A percentile compares a stretch with the other conserved stretches of the same genome.
Evolutionary conservation across 2,329 filamentous ascomycete species (phyloP).

Genomic region (Davidsoniella australis): DNA sequence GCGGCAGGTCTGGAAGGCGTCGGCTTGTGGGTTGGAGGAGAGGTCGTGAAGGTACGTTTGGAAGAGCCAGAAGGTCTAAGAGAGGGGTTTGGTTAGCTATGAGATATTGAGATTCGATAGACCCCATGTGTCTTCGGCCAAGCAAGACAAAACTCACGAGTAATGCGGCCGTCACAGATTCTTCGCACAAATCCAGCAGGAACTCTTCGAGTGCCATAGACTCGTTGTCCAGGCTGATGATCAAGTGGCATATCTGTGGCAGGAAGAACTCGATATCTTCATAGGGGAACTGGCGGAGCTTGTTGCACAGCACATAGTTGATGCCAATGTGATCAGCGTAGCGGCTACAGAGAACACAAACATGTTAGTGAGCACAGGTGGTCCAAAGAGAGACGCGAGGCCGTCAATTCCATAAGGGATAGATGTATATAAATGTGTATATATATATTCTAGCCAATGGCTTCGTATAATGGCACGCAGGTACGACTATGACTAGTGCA

Average conservation of each 20-base stretch:
- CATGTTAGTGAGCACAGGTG: neutral
- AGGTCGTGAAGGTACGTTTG: constrained; percentile 78
- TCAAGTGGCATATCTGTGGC: constrained; percentile 71
- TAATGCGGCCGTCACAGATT: constrained; percentile 69
- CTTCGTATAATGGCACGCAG: neutral
- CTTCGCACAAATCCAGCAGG: constrained; percentile 68
- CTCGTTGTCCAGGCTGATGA: constrained; percentile 79
- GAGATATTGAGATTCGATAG: constrained; percentile 1
- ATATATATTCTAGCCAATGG: no score
- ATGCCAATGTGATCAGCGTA: constrained; percentile 84
- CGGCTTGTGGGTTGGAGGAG: constrained; percentile 54
- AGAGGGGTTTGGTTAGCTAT: constrained; percentile 1
- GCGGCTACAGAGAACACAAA: constrained; percentile 34
- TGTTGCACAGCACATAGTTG: constrained; percentile 75
- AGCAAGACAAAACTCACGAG: constrained; percentile 39
- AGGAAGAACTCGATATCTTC: constrained; percentile 89
- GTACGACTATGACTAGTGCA: neutral
- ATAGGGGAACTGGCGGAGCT: constrained; percentile 76
- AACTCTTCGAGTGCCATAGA: constrained; percentile 85
- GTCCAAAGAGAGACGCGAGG: constrained; percentile 1
- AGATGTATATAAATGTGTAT: no score
- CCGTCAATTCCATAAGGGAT: no score
- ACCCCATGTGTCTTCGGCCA: neutral
- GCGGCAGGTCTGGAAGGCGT: constrained; percentile 65
- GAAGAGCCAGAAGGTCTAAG: constrained; percentile 75